A percentile compares a stretch with the other conserved stretches of the same genome.
phyloP scores from a whole-genome alignment of 805 yeast genomes.

The Torulaspora maleeae region DNA sequence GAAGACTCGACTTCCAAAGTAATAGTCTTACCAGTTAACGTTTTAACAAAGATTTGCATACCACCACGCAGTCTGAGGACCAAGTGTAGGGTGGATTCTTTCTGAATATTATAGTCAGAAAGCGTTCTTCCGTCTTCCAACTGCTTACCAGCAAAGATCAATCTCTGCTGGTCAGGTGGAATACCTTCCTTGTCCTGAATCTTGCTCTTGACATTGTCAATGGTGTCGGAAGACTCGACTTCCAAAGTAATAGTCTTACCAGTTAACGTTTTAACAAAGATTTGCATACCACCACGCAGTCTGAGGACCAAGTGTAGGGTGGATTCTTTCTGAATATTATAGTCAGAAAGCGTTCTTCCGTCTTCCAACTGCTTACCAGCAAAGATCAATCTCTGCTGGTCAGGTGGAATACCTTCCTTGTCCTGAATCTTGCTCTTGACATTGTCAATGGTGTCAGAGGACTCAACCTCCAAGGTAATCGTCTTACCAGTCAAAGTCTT shows the following conservation, averaged over 20 bases:
- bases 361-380: conserved; percentile 94
- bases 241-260: conserved; percentile 83
- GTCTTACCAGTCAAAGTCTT: conserved; percentile 85
- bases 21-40: conserved; percentile 85
- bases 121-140: conserved; percentile 93
- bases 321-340: conserved; percentile 91
- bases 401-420: conserved; percentile 93
- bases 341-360: conserved; percentile 86
- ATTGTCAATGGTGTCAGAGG: conserved; percentile 88
- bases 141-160: conserved; percentile 95
- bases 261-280: conserved; percentile 78
- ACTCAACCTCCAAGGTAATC: conserved; percentile 74
- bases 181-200: conserved; percentile 96
- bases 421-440: conserved; percentile 89
- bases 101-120: conserved; percentile 92
- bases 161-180: conserved; percentile 95
- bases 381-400: conserved; percentile 86
- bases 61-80: conserved; percentile 85
- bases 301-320: conserved; percentile 75
- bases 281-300: conserved; percentile 85
- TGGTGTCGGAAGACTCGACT: conserved; percentile 84
- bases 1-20: conserved; percentile 85
- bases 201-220: conserved; percentile 90
- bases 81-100: conserved; percentile 83
- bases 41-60: conserved; percentile 90